Evolutionary conservation across 2,329 filamentous ascomycete species (phyloP), one percentile per base, ranked within the genome.

Genomic region (Fusarium dimerum): DNA sequence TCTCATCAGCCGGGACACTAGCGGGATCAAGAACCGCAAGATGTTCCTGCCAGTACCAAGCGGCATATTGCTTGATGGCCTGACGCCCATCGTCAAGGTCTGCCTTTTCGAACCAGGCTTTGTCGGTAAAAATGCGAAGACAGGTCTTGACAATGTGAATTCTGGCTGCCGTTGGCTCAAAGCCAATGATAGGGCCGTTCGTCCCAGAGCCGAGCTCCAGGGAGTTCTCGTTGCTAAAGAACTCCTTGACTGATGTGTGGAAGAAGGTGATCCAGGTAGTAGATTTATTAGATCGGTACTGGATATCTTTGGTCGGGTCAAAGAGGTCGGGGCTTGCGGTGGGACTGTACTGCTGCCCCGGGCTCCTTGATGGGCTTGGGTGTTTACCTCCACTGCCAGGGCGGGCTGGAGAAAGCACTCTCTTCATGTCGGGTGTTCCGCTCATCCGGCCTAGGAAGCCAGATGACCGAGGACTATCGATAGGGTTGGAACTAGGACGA

Each of bases 41-140:
- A 55, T 76, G 74, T 36, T 76, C 73, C 45, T 74, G 74, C 74
- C 74, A 76, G 50, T 76, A 76, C 74, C 74, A 75, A 0, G 73
- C 73, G 1, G 74, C 72, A 36, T 76, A 76, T 42, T 73, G 70
- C 50, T 64, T 71, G 17, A 73, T 68, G 0, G 70, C 63, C 7
- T 68, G 58, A 2, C 62, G 63, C 0, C 68, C 66, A 15, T 56
- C 48, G 0, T 65, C 62, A 1, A 73, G 57, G 1, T 68, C 57
- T 4, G 62, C 51, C 9, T 54, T 60, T 4, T 65, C 55, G 32
- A 73, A 72, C 59, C 66, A 68, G 1, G 54, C 12, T 17, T 54
- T 60, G 16, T 74, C 63, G 3, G 66, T 70, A n/a, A 76, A 74
- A n/a, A 76, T 71, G 4, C 63, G 68, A 2, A 76, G 62, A 53